These are phyloP conservation scores for Flaveria ramosissima DNA, from an alignment of 129 eudicot genomes.

Conservation along the genomic window DNA sequence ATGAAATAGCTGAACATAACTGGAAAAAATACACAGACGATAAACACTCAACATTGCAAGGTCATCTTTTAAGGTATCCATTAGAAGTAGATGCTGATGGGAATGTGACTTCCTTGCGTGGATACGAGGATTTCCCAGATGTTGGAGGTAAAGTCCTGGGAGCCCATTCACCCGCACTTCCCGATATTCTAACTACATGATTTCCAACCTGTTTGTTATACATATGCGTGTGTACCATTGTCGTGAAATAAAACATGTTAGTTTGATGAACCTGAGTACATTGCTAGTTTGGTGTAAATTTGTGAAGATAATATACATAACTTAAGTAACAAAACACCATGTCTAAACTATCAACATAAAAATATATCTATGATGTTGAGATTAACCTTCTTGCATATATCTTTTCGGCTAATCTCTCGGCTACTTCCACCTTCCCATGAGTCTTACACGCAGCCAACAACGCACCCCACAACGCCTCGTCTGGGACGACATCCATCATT, in stretches of 20 bases:
- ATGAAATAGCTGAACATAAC: constrained; percentile 59
- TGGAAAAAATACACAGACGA: constrained; percentile 52
- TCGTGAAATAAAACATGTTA: background rate
- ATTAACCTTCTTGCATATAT: constrained; percentile 29
- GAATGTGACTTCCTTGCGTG: constrained; percentile 56
- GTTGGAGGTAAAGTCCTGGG: constrained; percentile 84
- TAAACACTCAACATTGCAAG: constrained; percentile 44
- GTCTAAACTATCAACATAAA: background rate
- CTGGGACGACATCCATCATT: constrained; percentile 43
- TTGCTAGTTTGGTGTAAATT: background rate
- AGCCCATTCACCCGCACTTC: constrained; percentile 57
- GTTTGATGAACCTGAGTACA: no score
- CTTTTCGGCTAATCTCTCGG: constrained; percentile 52
- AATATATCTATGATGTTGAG: background rate
- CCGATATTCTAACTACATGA: constrained; percentile 76
- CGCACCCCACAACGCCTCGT: constrained; percentile 46
- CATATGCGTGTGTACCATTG: background rate
- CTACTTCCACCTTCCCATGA: constrained; percentile 51
- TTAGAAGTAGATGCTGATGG: constrained; percentile 58
- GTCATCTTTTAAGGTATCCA: constrained; percentile 90
- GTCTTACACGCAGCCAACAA: constrained; percentile 52
- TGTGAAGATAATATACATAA: background rate
- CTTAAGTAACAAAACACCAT: background rate
- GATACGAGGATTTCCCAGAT: constrained; percentile 68
- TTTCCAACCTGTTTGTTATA: constrained; percentile 11